Conservation (phyloP, 2,329 filamentous ascomycete species). For the Ophiosphaerella herpotricha region DNA sequence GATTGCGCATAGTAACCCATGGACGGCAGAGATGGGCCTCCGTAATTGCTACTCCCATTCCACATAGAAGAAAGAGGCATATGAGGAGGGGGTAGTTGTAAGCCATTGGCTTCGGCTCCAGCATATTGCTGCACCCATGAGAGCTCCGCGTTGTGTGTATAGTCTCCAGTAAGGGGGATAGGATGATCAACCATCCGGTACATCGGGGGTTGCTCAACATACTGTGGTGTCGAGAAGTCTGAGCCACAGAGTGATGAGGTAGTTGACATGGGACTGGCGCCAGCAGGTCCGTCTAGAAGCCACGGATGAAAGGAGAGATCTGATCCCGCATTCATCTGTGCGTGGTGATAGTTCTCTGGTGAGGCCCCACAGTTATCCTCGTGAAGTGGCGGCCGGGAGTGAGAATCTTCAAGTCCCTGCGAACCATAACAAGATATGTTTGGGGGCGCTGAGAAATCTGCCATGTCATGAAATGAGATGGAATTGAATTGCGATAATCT, state of each 20-base stretch:
- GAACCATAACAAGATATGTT: neutral
- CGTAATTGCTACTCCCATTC: neutral
- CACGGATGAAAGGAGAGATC: conserved; percentile 15
- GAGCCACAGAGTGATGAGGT: conserved; percentile 14
- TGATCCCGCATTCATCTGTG: conserved; percentile 6
- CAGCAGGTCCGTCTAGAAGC: conserved; percentile 11
- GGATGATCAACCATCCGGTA: conserved; percentile 7
- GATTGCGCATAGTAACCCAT: neutral
- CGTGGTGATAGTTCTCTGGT: neutral
- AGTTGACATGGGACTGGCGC: conserved; percentile 17
- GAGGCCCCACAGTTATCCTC: neutral
- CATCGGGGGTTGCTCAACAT: conserved; percentile 5
- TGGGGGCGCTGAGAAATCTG: neutral
- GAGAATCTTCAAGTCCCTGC: neutral
- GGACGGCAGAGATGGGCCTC: neutral
- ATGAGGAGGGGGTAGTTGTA: neutral
- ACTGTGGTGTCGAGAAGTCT: conserved; percentile 17
- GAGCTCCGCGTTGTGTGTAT: neutral
- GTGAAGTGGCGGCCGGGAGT: conserved; percentile 5
- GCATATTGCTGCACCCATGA: conserved; percentile 4
- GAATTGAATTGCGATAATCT: neutral
- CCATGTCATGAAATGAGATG: neutral
- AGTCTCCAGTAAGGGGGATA: neutral
- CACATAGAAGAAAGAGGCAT: neutral
- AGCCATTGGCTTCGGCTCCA: neutral